Evolutionary conservation across 441 rosid genomes (phyloP).

Genomic region (Gossypium aridum): DNA sequence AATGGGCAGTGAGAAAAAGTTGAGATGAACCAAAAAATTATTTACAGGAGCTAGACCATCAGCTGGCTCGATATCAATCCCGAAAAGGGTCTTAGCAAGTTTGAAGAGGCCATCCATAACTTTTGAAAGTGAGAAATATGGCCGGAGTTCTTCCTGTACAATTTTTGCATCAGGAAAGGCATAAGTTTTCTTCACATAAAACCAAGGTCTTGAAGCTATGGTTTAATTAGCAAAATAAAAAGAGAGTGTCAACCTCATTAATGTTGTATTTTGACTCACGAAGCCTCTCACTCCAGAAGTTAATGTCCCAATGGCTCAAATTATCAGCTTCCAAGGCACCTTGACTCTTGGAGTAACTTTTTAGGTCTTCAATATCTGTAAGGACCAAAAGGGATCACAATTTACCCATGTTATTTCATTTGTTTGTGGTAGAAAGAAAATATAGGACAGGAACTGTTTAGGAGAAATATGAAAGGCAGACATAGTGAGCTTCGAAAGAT

Average conservation of each 20-base stretch:
- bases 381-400: constrained; percentile 5
- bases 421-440: not conserved
- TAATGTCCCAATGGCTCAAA: constrained; percentile 77
- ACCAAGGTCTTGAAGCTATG: not conserved
- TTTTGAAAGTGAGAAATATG: constrained; percentile 85
- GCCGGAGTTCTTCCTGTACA: constrained; percentile 80
- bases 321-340: constrained; percentile 65
- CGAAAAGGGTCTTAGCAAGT: constrained; percentile 69
- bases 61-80: constrained; percentile 66
- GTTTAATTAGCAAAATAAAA: not conserved
- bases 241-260: constrained; percentile 55
- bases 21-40: constrained; percentile 6
- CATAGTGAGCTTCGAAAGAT: not conserved
- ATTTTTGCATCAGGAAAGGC: constrained; percentile 1
- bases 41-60: constrained; percentile 90
- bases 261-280: constrained; percentile 88
- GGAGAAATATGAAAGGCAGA: not conserved
- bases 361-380: constrained; percentile 80
- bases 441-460: not conserved
- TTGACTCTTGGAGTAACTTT: constrained; percentile 59
- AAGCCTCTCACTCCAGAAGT: constrained; percentile 94
- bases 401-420: not conserved
- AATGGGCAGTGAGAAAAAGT: constrained; percentile 12
- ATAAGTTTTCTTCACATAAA: constrained; percentile 2
- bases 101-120: constrained; percentile 89